Evolutionary conservation across 495 filamentous ascomycete genomes (phyloP), one percentile per base, ranked within the genome.

Genomic region (Podospora australis): DNA sequence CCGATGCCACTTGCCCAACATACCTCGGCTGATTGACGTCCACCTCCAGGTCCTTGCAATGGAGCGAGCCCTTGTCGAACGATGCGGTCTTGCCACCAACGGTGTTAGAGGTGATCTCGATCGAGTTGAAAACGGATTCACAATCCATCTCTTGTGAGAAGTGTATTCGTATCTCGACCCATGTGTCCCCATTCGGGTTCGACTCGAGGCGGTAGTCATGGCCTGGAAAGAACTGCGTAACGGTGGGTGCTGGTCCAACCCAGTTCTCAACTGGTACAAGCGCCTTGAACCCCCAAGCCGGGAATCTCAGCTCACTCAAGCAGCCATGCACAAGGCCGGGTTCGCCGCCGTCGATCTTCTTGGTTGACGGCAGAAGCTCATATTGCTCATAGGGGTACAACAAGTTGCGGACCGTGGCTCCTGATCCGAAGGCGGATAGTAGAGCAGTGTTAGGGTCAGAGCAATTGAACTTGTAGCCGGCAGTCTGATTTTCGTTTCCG

Each of bases 111-210:
- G 73, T 67, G 30, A 59, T 53, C 17, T 47, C 40, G 45, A 60
- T 52, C 0, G 57, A 34, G 38, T 53, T 39, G 6, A 48, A 47
- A 1, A 85, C 70, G 1, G 55, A 57, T 16, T 76, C 67, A 60
- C 83, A 87, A 43, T 83, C 71, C 83, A 86, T 86, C 47, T 75
- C 62, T 0, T 64, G 66, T 0, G 79, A 82, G 60, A 85, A 87
- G 35, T 79, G 77, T 2, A 87, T 44, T 24, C 75, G 66, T 39
- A 83, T 78, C n/a, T 24, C 80, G 72, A 60, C 51, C 1, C 40
- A 38, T 11, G 57, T 59, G 13, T 44, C 36, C 6, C 44, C 44
- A 6, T 50, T 50, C 32, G 75, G 68, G 1, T 67, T 68, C 30
- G 63, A 56, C 21, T 75, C 73, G 6, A 79, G 78, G 16, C 46